A percentile compares a stretch with the other conserved stretches of the same genome.
phyloP scores from a whole-genome alignment of 768 basidiomycete genomes.

The Phlebiopsis flavidoalba region DNA sequence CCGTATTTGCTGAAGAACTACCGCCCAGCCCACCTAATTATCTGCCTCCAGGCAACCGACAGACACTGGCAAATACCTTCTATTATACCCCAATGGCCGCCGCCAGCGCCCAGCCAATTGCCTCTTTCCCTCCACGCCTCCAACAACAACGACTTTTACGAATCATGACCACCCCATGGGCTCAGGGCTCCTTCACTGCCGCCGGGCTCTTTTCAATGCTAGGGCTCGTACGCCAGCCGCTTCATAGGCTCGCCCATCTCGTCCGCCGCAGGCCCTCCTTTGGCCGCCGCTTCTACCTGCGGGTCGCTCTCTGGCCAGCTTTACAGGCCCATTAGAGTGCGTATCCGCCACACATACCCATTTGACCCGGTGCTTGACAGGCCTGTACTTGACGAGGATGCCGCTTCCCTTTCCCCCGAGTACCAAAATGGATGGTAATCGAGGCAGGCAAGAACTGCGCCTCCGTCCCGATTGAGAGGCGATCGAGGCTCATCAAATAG shows the following conservation, averaged over 20 bases:
- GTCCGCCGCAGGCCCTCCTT: constrained; percentile 65
- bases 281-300: constrained; percentile 57
- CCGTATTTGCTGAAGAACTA: not conserved
- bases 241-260: constrained; percentile 72
- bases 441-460: too few relatives aligned
- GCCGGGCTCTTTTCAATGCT: constrained; percentile 57
- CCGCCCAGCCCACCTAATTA: not conserved
- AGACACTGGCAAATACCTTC: constrained; percentile 4
- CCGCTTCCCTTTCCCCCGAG: constrained; percentile 23
- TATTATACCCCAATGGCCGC: constrained; percentile 6
- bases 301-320: constrained; percentile 59
- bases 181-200: constrained; percentile 43
- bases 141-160: constrained; percentile 11
- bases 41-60: constrained; percentile 4
- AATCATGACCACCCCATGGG: constrained; percentile 33
- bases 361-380: too few relatives aligned
- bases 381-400: not conserved
- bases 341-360: constrained; percentile 25
- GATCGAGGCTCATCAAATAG: too few relatives aligned
- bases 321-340: constrained; percentile 61
- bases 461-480: too few relatives aligned
- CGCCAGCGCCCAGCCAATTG: constrained; percentile 7
- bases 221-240: constrained; percentile 62
- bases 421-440: too few relatives aligned
- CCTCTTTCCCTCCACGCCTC: constrained; percentile 26